Conservation (phyloP, 2,329 filamentous ascomycete genomes). For the Xylariaceae sp. region DNA sequence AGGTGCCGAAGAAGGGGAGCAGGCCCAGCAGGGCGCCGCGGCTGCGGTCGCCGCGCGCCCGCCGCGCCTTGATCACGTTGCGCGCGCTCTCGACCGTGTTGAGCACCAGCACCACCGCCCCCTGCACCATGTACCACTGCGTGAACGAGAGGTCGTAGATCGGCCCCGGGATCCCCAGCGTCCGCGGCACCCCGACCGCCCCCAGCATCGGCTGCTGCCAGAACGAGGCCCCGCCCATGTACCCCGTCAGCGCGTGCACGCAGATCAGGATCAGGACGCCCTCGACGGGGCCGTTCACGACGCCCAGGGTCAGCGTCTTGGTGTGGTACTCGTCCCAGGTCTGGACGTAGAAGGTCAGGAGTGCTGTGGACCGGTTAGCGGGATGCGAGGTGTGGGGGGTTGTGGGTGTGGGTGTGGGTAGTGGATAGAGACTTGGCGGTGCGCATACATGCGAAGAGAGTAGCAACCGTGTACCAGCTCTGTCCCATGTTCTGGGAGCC, state of each 20-base stretch:
- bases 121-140: conserved; percentile 91
- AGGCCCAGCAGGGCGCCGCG: conserved; percentile 80
- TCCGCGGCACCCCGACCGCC: conserved; percentile 68
- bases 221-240: conserved; percentile 85
- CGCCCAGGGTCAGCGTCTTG: conserved; percentile 87
- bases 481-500: conserved; percentile 92
- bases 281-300: conserved; percentile 94
- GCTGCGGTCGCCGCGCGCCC: conserved; percentile 70
- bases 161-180: conserved; percentile 65
- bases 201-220: conserved; percentile 85
- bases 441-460: conserved; percentile 77
- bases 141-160: conserved; percentile 84
- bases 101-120: conserved; percentile 76
- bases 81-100: conserved; percentile 80
- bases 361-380: conserved; percentile 53
- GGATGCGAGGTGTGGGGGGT: conserved; percentile 1
- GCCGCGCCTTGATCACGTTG: conserved; percentile 83
- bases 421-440: background rate
- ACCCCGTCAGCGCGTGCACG: conserved; percentile 83
- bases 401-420: background rate
- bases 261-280: conserved; percentile 82
- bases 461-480: conserved; percentile 83
- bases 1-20: conserved; percentile 76
- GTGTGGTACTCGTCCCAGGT: conserved; percentile 99
- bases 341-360: conserved; percentile 97